Conservation (phyloP, 495 filamentous ascomycete species). For the Penicillium paradoxum region DNA sequence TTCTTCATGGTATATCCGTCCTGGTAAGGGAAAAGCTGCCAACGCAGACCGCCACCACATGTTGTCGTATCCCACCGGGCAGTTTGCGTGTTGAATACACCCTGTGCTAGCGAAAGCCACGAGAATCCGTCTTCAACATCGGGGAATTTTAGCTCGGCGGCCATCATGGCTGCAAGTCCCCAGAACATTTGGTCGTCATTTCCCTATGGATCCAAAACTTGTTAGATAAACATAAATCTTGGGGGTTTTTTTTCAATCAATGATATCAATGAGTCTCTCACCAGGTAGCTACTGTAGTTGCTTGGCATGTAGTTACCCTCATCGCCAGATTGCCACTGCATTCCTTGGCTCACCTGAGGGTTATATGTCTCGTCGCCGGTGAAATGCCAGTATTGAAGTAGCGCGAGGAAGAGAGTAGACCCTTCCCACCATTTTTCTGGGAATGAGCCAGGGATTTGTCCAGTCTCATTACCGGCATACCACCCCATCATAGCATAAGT, state of each 20-base stretch:
- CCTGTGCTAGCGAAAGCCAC: constrained; percentile 71
- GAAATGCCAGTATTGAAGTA: constrained; percentile 52
- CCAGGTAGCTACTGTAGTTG: constrained; percentile 37
- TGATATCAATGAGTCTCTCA: constrained; percentile 10
- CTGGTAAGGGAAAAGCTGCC: constrained; percentile 51
- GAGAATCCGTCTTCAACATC: constrained; percentile 48
- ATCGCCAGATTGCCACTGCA: constrained; percentile 44
- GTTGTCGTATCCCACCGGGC: constrained; percentile 43
- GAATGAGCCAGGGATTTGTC: constrained; percentile 54
- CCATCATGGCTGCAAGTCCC: constrained; percentile 53
- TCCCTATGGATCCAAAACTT: constrained; percentile 25
- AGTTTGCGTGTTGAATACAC: constrained; percentile 67
- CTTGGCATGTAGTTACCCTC: constrained; percentile 43
- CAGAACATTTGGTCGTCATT: constrained; percentile 57
- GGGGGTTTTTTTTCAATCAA: neutral
- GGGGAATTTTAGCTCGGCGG: constrained; percentile 48
- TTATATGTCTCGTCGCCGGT: constrained; percentile 51
- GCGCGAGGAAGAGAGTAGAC: constrained; percentile 51
- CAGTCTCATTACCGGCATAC: constrained; percentile 61
- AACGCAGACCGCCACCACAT: constrained; percentile 51
- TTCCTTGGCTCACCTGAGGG: constrained; percentile 39
- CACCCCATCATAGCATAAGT: constrained; percentile 62
- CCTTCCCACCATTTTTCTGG: constrained; percentile 70
- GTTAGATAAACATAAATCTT: neutral
- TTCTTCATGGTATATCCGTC: constrained; percentile 61